Base-by-base conservation (phyloP, 2,329 filamentous ascomycete genomes). In the Aspergillus texensis region DNA sequence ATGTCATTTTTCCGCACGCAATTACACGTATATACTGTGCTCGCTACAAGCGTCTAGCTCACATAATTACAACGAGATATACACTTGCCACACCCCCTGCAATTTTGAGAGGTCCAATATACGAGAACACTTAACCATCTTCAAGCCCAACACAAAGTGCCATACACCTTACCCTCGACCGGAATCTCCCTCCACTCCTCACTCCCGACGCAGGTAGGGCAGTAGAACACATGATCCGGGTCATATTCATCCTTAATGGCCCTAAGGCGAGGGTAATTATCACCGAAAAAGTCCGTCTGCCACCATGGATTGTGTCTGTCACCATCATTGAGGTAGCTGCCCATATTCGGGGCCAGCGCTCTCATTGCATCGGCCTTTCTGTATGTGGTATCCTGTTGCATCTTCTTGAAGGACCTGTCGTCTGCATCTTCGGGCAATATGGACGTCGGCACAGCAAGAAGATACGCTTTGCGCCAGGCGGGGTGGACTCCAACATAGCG, bases 241-340 rank as follows among this genome's bases (percentile, higher is more conserved):
- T 60, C 58, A 21, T 60, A 60, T 26, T 32, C 26, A 6, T 60
- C 32, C 46, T 60, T 60, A 1, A 53, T 55, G 2, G 48, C 48
- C 32, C 21, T 43, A 1, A 53, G 30, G 0, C 48, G 46, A 2
- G 58, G 46, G 26, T 60, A 60, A 10, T 41, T 41, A 21, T 52
- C 58, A 10, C 58, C 58, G 26, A 53, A 60, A 10, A 60, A 45
- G 11, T 52, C 48, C 1, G 19, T 43, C n/a, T 24, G 32, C 46
- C 46, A 60, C 46, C 48, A 52, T 2, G 48, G 58, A 19, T 54
- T 36, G 14, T 54, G n/a, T 19, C 26, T 12, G 30, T 60, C 58
- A 1, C 30, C 50, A 16, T 54, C 46, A 19, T 54, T 54, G 4
- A 34, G 2, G 9, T 52, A 60, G 9, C 46, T 43, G 2, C 58